Base-by-base conservation (phyloP, 2,329 filamentous ascomycete species). In the Cladobotryum mycophilum region DNA sequence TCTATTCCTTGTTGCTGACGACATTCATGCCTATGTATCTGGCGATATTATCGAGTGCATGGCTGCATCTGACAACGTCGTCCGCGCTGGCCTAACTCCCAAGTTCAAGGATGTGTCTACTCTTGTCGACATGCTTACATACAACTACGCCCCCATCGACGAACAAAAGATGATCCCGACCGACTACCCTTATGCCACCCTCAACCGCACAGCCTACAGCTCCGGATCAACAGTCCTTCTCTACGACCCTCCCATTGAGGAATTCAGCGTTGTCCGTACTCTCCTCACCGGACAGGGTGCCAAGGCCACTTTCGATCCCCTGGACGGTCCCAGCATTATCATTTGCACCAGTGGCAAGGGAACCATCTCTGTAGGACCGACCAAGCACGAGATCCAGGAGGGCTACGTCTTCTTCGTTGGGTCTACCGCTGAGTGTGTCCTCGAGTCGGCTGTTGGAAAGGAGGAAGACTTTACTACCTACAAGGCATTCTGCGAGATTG, bases 21-120 rank as follows among this genome's bases (percentile, higher is more conserved):
- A 97, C 64, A 97, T 97, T 61, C 93, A 99, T 67, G 93, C 93
- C 45, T 99, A 99, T 69, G 72, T 95, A 41, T 89, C 85, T 3
- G 89, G 89, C 53, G 92, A 99, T 64, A 96, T 99, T 60, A 90
- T 99, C 66, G 93, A 99, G 71, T 99, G 93, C 76, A 99, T 99
- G 93, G 93, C 93, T 0, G 86, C 89, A 8, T 95, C 89, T n/a
- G 93, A 99, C 78, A 99, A 99, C 59, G 93, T 99, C 35, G 91
- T 99, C 47, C 89, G 93, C 50, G 93, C 93, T 0, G 93, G 93
- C 41, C 93, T 99, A 70, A 99, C 93, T 0, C 93, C 93, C 50
- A 99, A 99, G 68, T 99, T 96, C 79, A 96, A 97, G 73, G 93
- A 99, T 60, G 89, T 97, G 18, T 73, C 84, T 48, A 97, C 90